Base-by-base conservation (phyloP, 192 early-diverging fungal species). In the Coemansia sp. region DNA sequence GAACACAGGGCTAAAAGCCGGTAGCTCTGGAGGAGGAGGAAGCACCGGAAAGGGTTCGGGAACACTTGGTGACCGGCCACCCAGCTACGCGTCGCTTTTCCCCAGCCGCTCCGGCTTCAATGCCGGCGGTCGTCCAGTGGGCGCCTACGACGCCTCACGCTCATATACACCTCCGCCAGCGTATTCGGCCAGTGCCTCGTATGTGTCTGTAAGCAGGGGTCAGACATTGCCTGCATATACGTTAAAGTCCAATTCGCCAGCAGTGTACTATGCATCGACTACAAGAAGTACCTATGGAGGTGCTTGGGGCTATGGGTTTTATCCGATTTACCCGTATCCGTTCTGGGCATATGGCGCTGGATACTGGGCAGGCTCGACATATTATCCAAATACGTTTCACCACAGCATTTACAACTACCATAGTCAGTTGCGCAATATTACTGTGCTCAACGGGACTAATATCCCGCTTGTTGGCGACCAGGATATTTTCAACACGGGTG, bases 271-370 rank as follows among this genome's bases (percentile, higher is more conserved):
- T 30, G 73, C 73, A 3, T 66, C 78, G 42, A 56, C 73, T 3
- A 54, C 63, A 36, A 62, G 78, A 17, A 51, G 38, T 3, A 18
- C 38, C 32, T 81, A 81, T 56, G 65, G 73, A 32, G 78, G 78
- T 0, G 72, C 78, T 1, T 81, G 78, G 78, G 78, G 78, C 18
- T 81, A 81, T 36, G 78, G 78, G 10, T 81, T 63, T 29, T 81
- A 81, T 38, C 78, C 78, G 2, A 63, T 81, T 7, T 81, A 66
- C 36, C 78, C 78, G 10, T 81, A 81, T 25, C 78, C 78, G 5
- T 81, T 42, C 48, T 81, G 78, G 78, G 78, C 78, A 29, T 81
- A 81, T 34, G 78, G 73, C 10, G 50, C 59, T n/a, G 78, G 78
- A 34, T 32, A 14, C 18, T 81, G 45, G 54, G 16, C 40, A 0